Conservation (phyloP, 1,284 basidiomycete species). For the Ceratobasidium sp. region DNA sequence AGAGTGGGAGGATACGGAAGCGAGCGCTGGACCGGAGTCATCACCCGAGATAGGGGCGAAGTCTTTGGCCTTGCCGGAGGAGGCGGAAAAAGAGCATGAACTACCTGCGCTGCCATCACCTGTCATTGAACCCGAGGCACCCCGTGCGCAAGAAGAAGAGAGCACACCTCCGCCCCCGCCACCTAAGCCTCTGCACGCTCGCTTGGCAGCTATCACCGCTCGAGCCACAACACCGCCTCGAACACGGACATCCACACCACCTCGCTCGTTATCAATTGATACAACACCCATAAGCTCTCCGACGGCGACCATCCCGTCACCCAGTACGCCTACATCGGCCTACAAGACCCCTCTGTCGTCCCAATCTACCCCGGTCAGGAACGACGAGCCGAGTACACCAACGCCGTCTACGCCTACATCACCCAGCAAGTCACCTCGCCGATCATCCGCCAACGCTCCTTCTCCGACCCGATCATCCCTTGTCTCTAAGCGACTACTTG, state of each 20-base stretch:
- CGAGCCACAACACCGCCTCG: constrained; percentile 52
- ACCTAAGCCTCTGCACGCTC: constrained; percentile 42
- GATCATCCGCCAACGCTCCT: constrained; percentile 30
- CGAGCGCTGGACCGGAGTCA: constrained; percentile 21
- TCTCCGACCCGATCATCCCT: constrained; percentile 73
- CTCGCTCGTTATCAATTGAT: constrained; percentile 53
- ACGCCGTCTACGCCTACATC: constrained; percentile 27
- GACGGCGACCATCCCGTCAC: constrained; percentile 62
- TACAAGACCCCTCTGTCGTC: constrained; percentile 48
- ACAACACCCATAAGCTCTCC: constrained; percentile 48
- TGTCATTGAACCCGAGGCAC: constrained; percentile 1
- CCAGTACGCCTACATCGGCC: constrained; percentile 52
- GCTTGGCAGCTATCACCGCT: constrained; percentile 36
- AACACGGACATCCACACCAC: constrained; percentile 49
- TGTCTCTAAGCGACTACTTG: constrained; percentile 83
- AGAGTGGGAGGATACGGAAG: constrained; percentile 22
- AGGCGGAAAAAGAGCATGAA: constrained; percentile 14
- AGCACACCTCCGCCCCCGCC: constrained; percentile 19
- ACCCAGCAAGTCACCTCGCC: constrained; percentile 11
- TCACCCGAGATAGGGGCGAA: constrained; percentile 20
- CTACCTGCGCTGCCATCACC: constrained; percentile 34
- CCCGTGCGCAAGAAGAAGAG: neutral
- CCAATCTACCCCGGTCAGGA: constrained; percentile 11
- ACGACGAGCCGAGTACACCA: constrained; percentile 14
- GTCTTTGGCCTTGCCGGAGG: constrained; percentile 9